Conservation (phyloP, 805 yeast species). For the Barnettozyma siamensis region DNA sequence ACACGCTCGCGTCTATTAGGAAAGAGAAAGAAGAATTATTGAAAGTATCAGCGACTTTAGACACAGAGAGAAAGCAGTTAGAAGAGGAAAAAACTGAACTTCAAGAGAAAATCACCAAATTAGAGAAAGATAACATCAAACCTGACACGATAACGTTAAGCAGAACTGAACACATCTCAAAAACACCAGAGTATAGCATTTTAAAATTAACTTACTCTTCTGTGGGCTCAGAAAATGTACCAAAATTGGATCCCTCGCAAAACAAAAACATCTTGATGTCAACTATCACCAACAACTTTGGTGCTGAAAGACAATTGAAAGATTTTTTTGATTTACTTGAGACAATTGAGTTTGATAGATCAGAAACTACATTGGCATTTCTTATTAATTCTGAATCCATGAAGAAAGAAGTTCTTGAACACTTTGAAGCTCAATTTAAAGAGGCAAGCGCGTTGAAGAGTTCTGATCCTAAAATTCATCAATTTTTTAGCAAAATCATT, state of each 20-base stretch:
- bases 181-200: not conserved
- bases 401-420: no score
- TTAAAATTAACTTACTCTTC: not conserved
- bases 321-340: constrained; percentile 30
- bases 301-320: not conserved
- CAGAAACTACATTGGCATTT: constrained; percentile 20
- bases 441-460: not conserved
- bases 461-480: constrained; percentile 1
- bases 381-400: constrained; percentile 8
- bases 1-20: no score
- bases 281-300: not conserved
- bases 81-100: no score
- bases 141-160: no score
- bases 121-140: no score
- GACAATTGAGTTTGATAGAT: constrained; percentile 23
- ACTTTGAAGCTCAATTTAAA: not conserved
- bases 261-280: not conserved
- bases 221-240: not conserved
- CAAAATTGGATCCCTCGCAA: not conserved
- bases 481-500: constrained; percentile 14
- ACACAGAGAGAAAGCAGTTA: no score
- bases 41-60: no score
- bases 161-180: not conserved
- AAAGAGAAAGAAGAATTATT: no score
- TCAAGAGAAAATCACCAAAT: no score